Base-by-base conservation (phyloP, 768 basidiomycete species). In the Trametopsis cervina region DNA sequence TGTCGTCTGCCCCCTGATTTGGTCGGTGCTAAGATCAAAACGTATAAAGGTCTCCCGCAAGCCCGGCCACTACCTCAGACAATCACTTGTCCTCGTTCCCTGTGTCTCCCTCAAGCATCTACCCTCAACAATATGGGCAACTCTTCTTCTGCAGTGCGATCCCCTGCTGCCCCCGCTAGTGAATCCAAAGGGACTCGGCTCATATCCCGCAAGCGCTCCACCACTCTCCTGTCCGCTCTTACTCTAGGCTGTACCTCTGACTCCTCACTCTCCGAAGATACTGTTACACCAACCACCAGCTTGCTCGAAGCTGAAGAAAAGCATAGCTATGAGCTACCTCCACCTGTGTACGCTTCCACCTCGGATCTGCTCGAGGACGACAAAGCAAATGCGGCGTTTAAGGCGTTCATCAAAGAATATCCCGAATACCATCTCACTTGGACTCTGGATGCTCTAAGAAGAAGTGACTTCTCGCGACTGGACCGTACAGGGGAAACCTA, bases 401-500 rank as follows among this genome's bases (percentile, higher is more conserved):
- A 67, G 17, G 60, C 61, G 15, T 87, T 83, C 63, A 65, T 64
- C 29, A 59, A 60, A 44, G 41, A 56, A 35, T 65, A 63, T 55
- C 65, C 67, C 9, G 59, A 63, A 45, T 69, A 67, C 49, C 54
- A 56, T 25, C 55, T 59, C 37, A 66, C 66, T 13, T 61, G 62
- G 57, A 58, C 60, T 43, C 54, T 69, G 27, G 67, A 69, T 49
- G 55, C 58, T 5, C 62, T 69, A 22, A 56, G 67, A 18, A 52
- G 60, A 33, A 62, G 57, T 43, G 65, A 69, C 51, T 67, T 64
- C 45, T 46, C 56, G 20, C 51, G 66, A 22, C 60, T 69, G 15
- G 61, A 63, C 51, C 74, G 72, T 11, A 66, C 69, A 7, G 78
- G 78, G 4, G 85, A 89, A 67, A 83, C 81, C 7, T 90, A 90